A percentile compares a stretch with the other conserved stretches of the same genome.
These are phyloP conservation scores for Dactylellina drechsleri DNA, from an alignment of 2,329 filamentous ascomycete genomes.

Conservation along the genomic window DNA sequence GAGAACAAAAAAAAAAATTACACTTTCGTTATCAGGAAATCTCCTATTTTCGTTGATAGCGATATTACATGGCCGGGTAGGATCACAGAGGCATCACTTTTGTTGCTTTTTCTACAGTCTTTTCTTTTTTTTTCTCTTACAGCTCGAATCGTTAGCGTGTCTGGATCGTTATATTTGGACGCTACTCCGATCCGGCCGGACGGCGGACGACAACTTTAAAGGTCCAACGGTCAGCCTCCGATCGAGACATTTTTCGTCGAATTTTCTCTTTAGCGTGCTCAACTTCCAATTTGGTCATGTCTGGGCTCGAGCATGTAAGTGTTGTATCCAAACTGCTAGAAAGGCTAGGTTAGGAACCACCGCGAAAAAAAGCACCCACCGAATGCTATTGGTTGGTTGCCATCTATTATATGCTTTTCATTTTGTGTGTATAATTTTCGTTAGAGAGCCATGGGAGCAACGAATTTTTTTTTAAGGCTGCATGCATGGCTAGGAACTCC, in stretches of 20 bases:
- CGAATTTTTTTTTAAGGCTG: constrained; percentile 31
- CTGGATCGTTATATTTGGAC: constrained; percentile 11
- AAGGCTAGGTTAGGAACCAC: background rate
- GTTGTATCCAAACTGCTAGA: background rate
- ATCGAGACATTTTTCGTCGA: constrained; percentile 11
- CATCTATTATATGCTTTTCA: background rate
- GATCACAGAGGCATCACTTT: no score
- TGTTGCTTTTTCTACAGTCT: constrained; percentile 5
- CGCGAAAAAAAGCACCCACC: constrained; percentile 26
- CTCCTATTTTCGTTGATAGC: constrained; percentile 3
- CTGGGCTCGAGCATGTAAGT: background rate
- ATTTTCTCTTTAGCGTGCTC: constrained; percentile 4
- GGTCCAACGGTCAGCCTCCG: constrained; percentile 49
- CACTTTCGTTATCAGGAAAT: background rate
- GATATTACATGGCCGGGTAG: background rate
- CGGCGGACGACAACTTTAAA: constrained; percentile 42
- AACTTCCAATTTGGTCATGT: constrained; percentile 17
- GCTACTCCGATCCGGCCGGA: constrained; percentile 45
- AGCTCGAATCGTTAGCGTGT: background rate
- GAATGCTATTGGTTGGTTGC: constrained; percentile 7
- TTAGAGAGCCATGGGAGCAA: background rate
- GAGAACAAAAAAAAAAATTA: no score
- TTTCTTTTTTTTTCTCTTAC: constrained; percentile 11
- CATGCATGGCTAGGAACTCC: constrained; percentile 32
- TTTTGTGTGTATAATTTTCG: background rate